Conservation (phyloP, 345 rosid species). For the Euphorbia tirucalli region DNA sequence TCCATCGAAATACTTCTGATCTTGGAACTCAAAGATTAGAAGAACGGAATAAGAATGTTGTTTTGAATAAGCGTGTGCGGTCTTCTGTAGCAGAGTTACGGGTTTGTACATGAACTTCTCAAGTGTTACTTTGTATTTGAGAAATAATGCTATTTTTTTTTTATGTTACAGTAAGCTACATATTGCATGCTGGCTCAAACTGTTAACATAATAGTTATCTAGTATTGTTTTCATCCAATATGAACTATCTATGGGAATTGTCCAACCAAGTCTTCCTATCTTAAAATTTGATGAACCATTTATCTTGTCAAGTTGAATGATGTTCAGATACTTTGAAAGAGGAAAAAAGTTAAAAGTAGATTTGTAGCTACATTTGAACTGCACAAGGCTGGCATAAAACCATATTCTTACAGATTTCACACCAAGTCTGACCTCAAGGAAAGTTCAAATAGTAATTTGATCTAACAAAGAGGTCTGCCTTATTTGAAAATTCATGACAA, state of each 20-base stretch:
- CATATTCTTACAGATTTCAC: neutral
- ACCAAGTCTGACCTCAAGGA: neutral
- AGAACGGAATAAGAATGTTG: conserved; percentile 48
- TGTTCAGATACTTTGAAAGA: neutral
- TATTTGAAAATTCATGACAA: conserved; percentile 6
- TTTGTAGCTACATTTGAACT: neutral
- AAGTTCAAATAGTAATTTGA: neutral
- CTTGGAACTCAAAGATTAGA: conserved; percentile 44
- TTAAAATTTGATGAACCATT: neutral
- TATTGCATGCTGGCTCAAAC: neutral
- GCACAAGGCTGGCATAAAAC: neutral
- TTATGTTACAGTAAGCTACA: neutral
- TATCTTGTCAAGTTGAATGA: neutral
- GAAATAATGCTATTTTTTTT: neutral
- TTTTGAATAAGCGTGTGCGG: conserved; percentile 50
- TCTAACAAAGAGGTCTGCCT: neutral
- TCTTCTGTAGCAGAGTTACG: conserved; percentile 47
- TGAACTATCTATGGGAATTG: neutral
- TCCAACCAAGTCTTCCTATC: neutral
- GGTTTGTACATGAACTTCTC: conserved; percentile 36
- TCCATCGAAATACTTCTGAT: conserved; percentile 43
- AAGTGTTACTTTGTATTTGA: neutral
- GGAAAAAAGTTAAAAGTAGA: neutral
- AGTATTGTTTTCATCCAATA: neutral
- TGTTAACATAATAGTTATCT: neutral